Conservation (phyloP, 441 rosid genomes). For the Capsella rubella region DNA sequence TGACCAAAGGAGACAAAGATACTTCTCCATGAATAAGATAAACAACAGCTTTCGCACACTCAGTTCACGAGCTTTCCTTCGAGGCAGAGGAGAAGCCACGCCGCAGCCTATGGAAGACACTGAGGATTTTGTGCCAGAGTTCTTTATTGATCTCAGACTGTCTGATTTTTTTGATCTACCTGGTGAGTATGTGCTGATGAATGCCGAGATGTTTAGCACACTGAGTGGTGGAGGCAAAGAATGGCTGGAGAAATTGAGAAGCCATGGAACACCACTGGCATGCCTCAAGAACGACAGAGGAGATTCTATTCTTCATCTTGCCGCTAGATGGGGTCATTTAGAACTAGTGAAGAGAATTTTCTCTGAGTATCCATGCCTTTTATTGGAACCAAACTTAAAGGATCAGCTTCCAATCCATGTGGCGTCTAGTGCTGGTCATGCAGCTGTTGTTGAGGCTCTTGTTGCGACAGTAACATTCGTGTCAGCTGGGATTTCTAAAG, state of each 20-base stretch:
- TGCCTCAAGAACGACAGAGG: slow-evolving; percentile 4
- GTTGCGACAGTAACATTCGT: not conserved
- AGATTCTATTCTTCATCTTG: slow-evolving; percentile 29
- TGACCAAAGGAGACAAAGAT: not conserved
- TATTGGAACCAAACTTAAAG: not conserved
- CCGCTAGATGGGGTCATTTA: not conserved
- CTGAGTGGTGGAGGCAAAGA: not conserved
- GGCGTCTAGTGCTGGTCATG: not conserved
- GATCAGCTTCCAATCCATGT: slow-evolving; percentile 8
- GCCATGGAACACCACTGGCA: not conserved
- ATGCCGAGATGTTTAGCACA: not conserved
- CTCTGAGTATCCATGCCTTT: slow-evolving; percentile 8
- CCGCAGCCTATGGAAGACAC: too few relatives aligned
- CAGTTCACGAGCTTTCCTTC: not conserved
- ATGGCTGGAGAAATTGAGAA: not conserved
- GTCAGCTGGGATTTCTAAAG: not conserved
- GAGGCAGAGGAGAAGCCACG: not conserved
- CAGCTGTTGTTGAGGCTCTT: not conserved
- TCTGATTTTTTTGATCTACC: not conserved
- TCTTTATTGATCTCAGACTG: not conserved
- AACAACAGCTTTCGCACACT: not conserved
- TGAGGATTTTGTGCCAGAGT: not conserved
- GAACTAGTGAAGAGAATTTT: slow-evolving; percentile 20
- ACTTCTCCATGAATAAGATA: not conserved
- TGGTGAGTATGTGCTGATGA: not conserved